Conservation (phyloP, 2,329 filamentous ascomycete species). For the Cylindrodendrum hubeiense region DNA sequence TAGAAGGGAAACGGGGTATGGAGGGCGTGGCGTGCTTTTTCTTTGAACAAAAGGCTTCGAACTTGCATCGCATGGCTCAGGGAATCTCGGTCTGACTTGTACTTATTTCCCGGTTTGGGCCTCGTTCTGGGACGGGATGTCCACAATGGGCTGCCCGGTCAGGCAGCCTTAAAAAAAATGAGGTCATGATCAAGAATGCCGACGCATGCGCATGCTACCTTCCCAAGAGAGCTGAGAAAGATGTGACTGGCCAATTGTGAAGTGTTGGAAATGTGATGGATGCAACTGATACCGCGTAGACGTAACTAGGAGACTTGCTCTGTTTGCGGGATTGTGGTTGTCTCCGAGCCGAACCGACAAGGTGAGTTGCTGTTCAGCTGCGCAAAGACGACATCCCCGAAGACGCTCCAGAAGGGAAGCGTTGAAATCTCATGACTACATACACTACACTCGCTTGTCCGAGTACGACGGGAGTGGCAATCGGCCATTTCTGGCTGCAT, state of each 20-base stretch:
- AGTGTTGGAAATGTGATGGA: neutral
- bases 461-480: neutral
- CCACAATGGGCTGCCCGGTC: conserved; percentile 48
- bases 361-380: neutral
- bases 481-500: neutral
- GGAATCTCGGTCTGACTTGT: conserved; percentile 54
- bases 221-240: conserved; percentile 2
- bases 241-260: neutral
- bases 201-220: conserved; percentile 15
- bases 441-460: neutral
- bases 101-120: conserved; percentile 53
- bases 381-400: neutral
- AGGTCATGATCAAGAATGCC: conserved; percentile 52
- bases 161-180: conserved; percentile 51
- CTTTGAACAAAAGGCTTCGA: conserved; percentile 49
- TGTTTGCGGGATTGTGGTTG: neutral
- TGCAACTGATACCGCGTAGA: neutral
- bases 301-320: neutral
- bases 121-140: conserved; percentile 52
- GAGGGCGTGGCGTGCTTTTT: conserved; percentile 55
- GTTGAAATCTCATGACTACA: neutral
- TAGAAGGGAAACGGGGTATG: conserved; percentile 51
- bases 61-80: conserved; percentile 56
- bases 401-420: neutral
- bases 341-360: conserved; percentile 19